phyloP scores from a whole-genome alignment of 768 basidiomycete genomes.

The Panaeolus cyanescens region DNA sequence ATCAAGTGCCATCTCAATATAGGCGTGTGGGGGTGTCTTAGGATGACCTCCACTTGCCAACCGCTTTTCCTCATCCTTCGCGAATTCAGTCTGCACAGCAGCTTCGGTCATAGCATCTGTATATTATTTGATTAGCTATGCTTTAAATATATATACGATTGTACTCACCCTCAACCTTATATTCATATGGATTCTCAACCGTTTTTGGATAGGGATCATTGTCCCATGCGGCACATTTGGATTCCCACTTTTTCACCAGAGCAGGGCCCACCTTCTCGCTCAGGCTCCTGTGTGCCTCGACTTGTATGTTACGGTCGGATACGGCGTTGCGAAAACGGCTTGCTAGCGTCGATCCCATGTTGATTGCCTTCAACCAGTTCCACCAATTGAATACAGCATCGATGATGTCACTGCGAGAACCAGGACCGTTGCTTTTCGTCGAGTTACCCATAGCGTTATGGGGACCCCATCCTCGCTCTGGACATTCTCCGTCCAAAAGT shows the following conservation, averaged over 20 bases:
- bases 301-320: conserved; percentile 9
- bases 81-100: too few relatives aligned
- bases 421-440: conserved; percentile 11
- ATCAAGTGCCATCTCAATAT: too few relatives aligned
- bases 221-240: conserved; percentile 11
- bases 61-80: too few relatives aligned
- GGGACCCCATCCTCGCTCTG: conserved; percentile 21
- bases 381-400: conserved; percentile 11
- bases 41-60: too few relatives aligned
- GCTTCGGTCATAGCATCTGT: too few relatives aligned
- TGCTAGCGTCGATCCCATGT: conserved; percentile 3
- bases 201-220: neutral
- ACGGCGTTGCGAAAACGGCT: conserved; percentile 6
- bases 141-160: too few relatives aligned
- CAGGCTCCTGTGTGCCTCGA: conserved; percentile 6
- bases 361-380: conserved; percentile 13
- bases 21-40: too few relatives aligned
- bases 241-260: conserved; percentile 3
- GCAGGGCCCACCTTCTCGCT: neutral
- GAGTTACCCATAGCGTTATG: conserved; percentile 10
- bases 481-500: conserved; percentile 29
- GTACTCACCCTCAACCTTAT: too few relatives aligned
- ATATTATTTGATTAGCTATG: too few relatives aligned
- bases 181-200: too few relatives aligned
- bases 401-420: conserved; percentile 7